These are phyloP conservation scores for Tolypocladium amazonense DNA, from an alignment of 2,329 filamentous ascomycete genomes.

Conservation along the genomic window DNA sequence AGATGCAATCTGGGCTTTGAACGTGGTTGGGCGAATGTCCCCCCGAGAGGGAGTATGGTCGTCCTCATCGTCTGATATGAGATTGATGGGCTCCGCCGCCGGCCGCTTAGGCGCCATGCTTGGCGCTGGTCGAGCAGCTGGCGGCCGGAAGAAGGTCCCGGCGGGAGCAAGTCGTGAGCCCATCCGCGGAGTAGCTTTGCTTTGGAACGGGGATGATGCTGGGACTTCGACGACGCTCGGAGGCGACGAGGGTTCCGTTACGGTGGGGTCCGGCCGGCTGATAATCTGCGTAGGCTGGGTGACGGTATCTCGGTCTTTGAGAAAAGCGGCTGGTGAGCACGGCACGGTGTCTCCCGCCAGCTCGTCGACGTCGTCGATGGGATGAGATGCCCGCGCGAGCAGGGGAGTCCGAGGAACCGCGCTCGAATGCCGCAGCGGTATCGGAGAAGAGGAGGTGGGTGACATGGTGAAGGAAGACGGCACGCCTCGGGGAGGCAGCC, in stretches of 20 bases:
- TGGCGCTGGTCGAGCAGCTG: conserved; percentile 23
- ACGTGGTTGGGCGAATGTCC: conserved; percentile 52
- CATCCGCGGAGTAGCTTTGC: conserved; percentile 18
- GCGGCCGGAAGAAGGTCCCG: conserved; percentile 58
- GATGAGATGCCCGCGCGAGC: conserved; percentile 11
- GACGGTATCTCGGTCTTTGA: conserved; percentile 14
- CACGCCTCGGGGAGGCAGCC: not conserved
- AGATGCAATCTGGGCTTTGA: conserved; percentile 29
- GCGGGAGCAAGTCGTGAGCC: conserved; percentile 62
- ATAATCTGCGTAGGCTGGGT: conserved; percentile 40
- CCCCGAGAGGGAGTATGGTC: conserved; percentile 39
- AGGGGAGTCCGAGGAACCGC: conserved; percentile 16
- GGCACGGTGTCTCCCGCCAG: conserved; percentile 34
- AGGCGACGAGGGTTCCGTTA: conserved; percentile 29
- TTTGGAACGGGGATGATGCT: conserved; percentile 70
- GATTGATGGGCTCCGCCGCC: conserved; percentile 31
- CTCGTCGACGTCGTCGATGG: conserved; percentile 31
- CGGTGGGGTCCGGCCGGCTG: conserved; percentile 23
- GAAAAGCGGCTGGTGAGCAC: conserved; percentile 28
- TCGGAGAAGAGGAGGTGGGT: conserved; percentile 18
- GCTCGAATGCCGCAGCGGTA: conserved; percentile 19
- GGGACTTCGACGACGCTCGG: conserved; percentile 60
- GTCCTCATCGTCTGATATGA: conserved; percentile 38
- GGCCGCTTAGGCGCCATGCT: conserved; percentile 22
- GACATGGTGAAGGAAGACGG: conserved; percentile 13